A percentile compares a stretch with the other conserved stretches of the same genome.
Conservation (phyloP, 2,329 filamentous ascomycete genomes). For the Sclerotinia sclerotiorum region DNA sequence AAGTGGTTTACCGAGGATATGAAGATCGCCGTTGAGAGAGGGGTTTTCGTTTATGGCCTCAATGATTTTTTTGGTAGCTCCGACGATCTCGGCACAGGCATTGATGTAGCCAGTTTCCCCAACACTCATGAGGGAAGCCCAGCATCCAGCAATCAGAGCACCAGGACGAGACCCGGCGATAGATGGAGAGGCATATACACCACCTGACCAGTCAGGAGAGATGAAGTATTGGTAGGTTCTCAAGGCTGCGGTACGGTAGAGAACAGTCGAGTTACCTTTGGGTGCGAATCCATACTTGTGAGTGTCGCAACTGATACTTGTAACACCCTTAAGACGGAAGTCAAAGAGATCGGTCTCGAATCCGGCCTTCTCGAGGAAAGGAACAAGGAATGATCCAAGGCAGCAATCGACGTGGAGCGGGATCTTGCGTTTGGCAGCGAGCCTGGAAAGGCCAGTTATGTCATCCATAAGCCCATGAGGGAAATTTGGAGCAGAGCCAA, state of each 20-base stretch:
- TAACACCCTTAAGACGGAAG: slow-evolving; percentile 91
- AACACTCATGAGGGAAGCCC: slow-evolving; percentile 85
- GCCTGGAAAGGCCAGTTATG: slow-evolving; percentile 77
- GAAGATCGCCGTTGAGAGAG: slow-evolving; percentile 68
- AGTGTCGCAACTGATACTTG: slow-evolving; percentile 93
- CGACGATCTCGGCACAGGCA: slow-evolving; percentile 84
- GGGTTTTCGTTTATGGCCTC: slow-evolving; percentile 70
- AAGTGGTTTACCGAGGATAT: slow-evolving; percentile 78
- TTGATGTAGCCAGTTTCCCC: slow-evolving; percentile 87
- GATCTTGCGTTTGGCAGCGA: slow-evolving; percentile 76
- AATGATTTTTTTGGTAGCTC: slow-evolving; percentile 78
- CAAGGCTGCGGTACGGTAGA: slow-evolving; percentile 79
- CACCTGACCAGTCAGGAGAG: slow-evolving; percentile 89
- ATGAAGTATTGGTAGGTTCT: slow-evolving; percentile 96
- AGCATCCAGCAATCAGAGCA: slow-evolving; percentile 92
- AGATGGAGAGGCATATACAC: slow-evolving; percentile 90
- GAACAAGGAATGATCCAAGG: slow-evolving; percentile 90
- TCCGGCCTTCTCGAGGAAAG: slow-evolving; percentile 88
- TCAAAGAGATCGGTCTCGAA: slow-evolving; percentile 89
- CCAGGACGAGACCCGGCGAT: slow-evolving; percentile 91
- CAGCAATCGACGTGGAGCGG: slow-evolving; percentile 98
- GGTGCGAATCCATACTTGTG: slow-evolving; percentile 99
- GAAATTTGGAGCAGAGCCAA: slow-evolving; percentile 95
- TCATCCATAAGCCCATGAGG: slow-evolving; percentile 98
- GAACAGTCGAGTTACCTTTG: slow-evolving; percentile 90